Evolutionary conservation across 2,329 filamentous ascomycete genomes (phyloP).

Genomic region (Trichoderma simmonsii): DNA sequence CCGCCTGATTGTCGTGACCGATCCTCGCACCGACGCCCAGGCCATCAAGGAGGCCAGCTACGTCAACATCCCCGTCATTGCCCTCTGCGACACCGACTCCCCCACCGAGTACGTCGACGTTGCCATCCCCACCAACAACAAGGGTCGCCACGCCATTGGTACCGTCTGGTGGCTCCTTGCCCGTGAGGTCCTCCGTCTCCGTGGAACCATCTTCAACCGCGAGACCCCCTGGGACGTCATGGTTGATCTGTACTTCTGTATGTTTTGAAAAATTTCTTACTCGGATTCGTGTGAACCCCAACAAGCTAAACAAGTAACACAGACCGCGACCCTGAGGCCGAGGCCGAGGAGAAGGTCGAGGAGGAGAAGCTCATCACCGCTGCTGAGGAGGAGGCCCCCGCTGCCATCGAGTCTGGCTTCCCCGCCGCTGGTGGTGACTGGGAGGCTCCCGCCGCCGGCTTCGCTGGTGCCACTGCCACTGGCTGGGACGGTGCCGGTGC

Average conservation of each 20-base stretch:
- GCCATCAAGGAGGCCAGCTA: constrained; percentile 99
- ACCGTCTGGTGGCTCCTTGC: constrained; percentile 99
- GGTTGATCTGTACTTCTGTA: constrained; percentile 99
- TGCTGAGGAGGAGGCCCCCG: constrained; percentile 79
- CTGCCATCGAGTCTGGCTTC: constrained; percentile 76
- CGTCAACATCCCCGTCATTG: constrained; percentile 99
- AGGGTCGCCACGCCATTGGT: constrained; percentile 98
- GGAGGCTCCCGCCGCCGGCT: constrained; percentile 74
- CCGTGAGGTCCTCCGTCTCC: constrained; percentile 98
- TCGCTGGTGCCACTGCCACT: constrained; percentile 57
- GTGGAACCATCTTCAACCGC: constrained; percentile 92
- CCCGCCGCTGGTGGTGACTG: constrained; percentile 68
- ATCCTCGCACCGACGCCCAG: constrained; percentile 98
- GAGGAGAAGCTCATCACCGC: constrained; percentile 85
- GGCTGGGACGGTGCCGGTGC: constrained; percentile 53
- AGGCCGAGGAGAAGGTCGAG: constrained; percentile 96
- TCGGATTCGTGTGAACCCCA: background rate
- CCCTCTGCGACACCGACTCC: constrained; percentile 98
- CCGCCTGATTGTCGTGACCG: constrained; percentile 98
- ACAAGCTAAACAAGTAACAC: constrained; percentile 20
- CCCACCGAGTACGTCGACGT: constrained; percentile 99
- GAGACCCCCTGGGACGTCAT: constrained; percentile 99
- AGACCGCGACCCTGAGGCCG: constrained; percentile 98
- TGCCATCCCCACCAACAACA: constrained; percentile 99
- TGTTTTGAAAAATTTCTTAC: constrained; percentile 30